Evolutionary conservation across 2,329 filamentous ascomycete genomes (phyloP).

Genomic region (Colletotrichum karsti): DNA sequence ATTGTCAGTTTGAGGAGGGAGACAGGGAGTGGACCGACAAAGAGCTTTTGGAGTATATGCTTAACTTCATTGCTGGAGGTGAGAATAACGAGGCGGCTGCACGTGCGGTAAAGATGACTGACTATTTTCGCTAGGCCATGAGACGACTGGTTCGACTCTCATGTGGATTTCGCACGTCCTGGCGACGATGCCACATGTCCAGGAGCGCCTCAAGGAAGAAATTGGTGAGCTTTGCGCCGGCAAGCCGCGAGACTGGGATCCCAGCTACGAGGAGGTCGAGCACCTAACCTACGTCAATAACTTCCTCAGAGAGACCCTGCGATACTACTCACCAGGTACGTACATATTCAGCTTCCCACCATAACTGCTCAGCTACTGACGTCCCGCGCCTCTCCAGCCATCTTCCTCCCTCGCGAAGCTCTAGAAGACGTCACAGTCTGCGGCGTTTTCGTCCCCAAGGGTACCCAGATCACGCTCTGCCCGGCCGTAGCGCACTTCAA

Average conservation of each 20-base stretch:
- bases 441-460: constrained; percentile 37
- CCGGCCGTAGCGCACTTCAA: constrained; percentile 36
- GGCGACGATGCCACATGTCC: constrained; percentile 11
- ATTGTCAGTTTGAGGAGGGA: constrained; percentile 24
- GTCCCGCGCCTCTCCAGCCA: not conserved
- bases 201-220: constrained; percentile 18
- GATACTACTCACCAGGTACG: constrained; percentile 42
- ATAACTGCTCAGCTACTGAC: not conserved
- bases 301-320: constrained; percentile 46
- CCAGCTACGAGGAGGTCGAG: constrained; percentile 45
- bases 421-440: constrained; percentile 36
- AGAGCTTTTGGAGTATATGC: constrained; percentile 35
- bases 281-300: constrained; percentile 56
- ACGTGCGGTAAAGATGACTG: not conserved
- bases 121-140: constrained; percentile 6
- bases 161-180: constrained; percentile 27
- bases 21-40: constrained; percentile 31
- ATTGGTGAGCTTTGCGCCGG: constrained; percentile 40
- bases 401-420: constrained; percentile 35
- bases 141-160: constrained; percentile 26
- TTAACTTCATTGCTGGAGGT: constrained; percentile 34
- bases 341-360: constrained; percentile 29
- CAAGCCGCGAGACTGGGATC: constrained; percentile 37
- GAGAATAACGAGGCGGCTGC: no score
- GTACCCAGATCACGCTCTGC: constrained; percentile 36